These are phyloP conservation scores for Solanum tacnaense DNA, from an alignment of 257 asterid genomes.

Conservation along the genomic window DNA sequence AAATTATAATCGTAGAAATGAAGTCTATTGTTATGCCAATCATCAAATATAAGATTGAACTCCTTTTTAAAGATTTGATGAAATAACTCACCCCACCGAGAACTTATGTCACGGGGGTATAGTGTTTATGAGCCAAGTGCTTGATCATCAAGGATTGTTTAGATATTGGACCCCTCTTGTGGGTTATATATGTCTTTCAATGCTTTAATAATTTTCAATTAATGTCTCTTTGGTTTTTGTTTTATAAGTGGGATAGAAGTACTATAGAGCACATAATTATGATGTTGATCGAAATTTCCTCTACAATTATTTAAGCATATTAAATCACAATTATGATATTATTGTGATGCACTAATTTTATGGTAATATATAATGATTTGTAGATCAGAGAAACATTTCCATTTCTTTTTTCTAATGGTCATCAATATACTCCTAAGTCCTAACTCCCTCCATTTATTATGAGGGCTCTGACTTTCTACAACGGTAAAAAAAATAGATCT, in stretches of 20 bases:
- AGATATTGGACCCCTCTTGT: not conserved
- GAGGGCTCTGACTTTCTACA: not conserved
- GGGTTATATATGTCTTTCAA: not conserved
- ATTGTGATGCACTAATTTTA: not conserved
- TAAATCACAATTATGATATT: not conserved
- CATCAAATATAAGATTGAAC: not conserved
- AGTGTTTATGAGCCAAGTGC: not conserved
- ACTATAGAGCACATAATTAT: not conserved
- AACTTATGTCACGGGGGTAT: not conserved
- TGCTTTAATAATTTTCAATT: not conserved
- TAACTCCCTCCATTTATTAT: not conserved
- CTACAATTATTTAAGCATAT: not conserved
- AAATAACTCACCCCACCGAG: not conserved
- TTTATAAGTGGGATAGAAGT: not conserved
- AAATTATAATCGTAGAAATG: not conserved
- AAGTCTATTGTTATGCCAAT: not conserved
- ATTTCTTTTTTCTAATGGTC: not conserved
- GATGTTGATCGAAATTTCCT: not conserved
- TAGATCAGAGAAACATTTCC: not conserved
- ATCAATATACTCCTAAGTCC: not conserved
- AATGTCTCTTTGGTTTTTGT: not conserved
- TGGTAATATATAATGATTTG: not conserved
- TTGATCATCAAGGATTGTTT: not conserved
- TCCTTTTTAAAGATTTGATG: not conserved
- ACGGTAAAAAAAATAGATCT: rapidly evolving